Evolutionary conservation across 345 rosid species (phyloP), one percentile per base, ranked within the genome.

Genomic region (Alliaria petiolata): DNA sequence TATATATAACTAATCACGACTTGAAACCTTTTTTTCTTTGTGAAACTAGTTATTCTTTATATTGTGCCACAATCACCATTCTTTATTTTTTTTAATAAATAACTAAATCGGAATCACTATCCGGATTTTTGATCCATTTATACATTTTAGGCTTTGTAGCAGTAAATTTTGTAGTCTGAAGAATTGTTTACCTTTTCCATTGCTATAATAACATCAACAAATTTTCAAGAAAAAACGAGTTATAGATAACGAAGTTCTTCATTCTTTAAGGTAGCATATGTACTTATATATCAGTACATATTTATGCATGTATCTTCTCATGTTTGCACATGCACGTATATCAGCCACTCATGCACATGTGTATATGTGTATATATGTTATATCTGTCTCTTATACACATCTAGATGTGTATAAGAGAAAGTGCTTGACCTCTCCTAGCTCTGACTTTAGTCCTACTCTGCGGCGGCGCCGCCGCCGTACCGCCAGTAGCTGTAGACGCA

Each of bases 401-500:
- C n/a, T n/a, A n/a, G n/a, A n/a, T n/a, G n/a, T n/a, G n/a, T n/a
- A n/a, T n/a, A n/a, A n/a, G n/a, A n/a, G n/a, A n/a, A n/a, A n/a
- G n/a, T n/a, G n/a, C n/a, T n/a, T 93, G 97, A 58, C 99, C 99
- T 80, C 99, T 84, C 70, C 97, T 70, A 53, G 99, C 99, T 79
- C 99, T 81, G 38, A 89, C 87, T 72, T 90, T 84, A 62, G 85
- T 93, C 79, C 76, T 89, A 0, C 85, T 89, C 76, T 88, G 93
- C 17, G 83, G 79, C 5, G 85, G 78, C 54, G 65, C 39, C 33
- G 82, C 80, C 15, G 76, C 85, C 0, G 84, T 81, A 20, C 65
- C 60, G 0, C 64, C 70, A n/a, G 70, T 54, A 13, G 69, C 45
- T 38, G 65, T 62, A 14, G 79, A 67, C 15, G 70, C 80, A 3